Evolutionary conservation across 805 yeast genomes (phyloP), one percentile per base, ranked within the genome.

Genomic region (Wickerhamiella occidentalis): DNA sequence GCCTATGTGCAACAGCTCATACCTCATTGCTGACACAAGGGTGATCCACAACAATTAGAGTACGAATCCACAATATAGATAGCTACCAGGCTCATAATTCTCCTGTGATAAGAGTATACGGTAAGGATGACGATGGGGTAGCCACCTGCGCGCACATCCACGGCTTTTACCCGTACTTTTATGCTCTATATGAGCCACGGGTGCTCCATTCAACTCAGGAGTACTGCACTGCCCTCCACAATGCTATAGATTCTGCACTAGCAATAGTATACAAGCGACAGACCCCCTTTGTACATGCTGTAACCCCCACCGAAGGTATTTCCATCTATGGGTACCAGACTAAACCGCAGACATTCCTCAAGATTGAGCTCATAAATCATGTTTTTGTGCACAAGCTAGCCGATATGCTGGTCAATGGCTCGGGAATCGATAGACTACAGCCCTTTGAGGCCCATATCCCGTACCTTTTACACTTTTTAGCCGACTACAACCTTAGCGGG

Each of bases 241-340:
- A 13, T 1, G 53, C 53, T 1, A 58, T 68, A 38, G 63, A 66
- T 49, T 5, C 17, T 3, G 63, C 61, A 3, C 49, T 68, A 54
- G 49, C 55, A 19, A 33, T 26, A 2, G 57, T 60, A 0, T 59
- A 56, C 49, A 56, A 61, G 15, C 53, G 65, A 6, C 54, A 53
- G 29, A 42, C 48, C 22, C 42, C 53, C 2, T 67, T 58, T 53
- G 62, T 68, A 7, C 64, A 67, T 18, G 54, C 57, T 18, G 57
- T 67, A 7, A 48, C 57, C 6, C 61, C 85, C 0, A 82, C 94
- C 48, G 77, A 78, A 54, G 96, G 82, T 0, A 70, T 76, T 0
- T 90, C 94, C 0, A 81, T 88, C 45, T 92, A 92, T 61, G 97
- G 97, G 0, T 90, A 74, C 61, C 78, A 77, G 55, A 70, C 76